Conservation (phyloP, 2,329 filamentous ascomycete genomes). For the Colletotrichum sp. region DNA sequence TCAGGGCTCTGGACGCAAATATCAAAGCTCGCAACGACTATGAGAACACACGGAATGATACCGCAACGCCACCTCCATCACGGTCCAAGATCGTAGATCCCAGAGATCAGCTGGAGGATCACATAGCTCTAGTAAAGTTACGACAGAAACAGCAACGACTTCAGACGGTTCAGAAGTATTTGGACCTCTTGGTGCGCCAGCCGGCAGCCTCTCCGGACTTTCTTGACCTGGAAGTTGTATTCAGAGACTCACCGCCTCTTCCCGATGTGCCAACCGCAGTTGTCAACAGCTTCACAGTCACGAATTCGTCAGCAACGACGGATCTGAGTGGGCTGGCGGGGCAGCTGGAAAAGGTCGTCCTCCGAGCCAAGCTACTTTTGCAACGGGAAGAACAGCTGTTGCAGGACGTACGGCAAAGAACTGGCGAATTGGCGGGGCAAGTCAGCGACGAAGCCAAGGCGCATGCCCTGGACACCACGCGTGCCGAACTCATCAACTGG, state of each 20-base stretch:
- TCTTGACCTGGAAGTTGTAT: conserved; percentile 54
- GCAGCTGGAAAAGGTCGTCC: conserved; percentile 61
- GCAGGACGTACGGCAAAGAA: conserved; percentile 35
- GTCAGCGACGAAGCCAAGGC: conserved; percentile 45
- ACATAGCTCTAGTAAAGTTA: conserved; percentile 55
- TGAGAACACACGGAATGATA: conserved; percentile 30
- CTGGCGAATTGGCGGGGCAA: conserved; percentile 33
- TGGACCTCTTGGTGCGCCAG: conserved; percentile 55
- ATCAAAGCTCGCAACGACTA: conserved; percentile 55
- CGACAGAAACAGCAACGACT: conserved; percentile 57
- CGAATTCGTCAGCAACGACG: conserved; percentile 39
- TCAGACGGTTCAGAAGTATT: conserved; percentile 52
- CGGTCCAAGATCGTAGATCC: conserved; percentile 17
- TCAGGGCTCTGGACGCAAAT: conserved; percentile 59
- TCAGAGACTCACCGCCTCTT: conserved; percentile 45
- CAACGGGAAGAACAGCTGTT: conserved; percentile 62
- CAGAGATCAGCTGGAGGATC: conserved; percentile 47
- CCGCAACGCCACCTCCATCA: conserved; percentile 15
- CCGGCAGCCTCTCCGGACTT: conserved; percentile 56
- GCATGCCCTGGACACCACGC: conserved; percentile 58
- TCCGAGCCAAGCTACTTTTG: conserved; percentile 62
- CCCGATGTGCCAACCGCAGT: conserved; percentile 59
- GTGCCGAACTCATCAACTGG: conserved; percentile 68
- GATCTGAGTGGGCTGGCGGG: conserved; percentile 54
- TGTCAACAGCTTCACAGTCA: conserved; percentile 52